Conservation (phyloP, 164 flowering plant genomes). For the Taxillus chinensis region DNA sequence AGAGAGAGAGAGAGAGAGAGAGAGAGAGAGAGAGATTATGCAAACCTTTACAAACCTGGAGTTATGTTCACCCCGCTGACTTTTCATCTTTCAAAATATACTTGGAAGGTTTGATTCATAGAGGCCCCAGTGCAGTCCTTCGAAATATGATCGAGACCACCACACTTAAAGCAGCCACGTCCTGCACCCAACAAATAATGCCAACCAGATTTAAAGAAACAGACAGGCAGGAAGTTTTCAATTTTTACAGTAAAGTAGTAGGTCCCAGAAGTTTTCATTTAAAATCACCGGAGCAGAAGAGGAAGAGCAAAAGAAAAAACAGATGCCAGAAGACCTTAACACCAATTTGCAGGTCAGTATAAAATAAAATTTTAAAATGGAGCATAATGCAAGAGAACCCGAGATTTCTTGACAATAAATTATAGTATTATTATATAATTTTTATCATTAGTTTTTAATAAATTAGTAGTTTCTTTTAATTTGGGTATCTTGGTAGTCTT, state of each 20-base stretch:
- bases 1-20: constrained; percentile 2
- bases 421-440: too few species aligned
- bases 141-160: constrained; percentile 81
- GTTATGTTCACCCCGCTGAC: constrained; percentile 57
- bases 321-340: too few species aligned
- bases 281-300: not conserved
- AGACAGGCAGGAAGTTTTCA: not conserved
- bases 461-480: too few species aligned
- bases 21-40: too few species aligned
- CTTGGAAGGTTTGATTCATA: constrained; percentile 27
- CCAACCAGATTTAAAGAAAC: not conserved
- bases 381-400: too few species aligned
- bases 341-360: too few species aligned
- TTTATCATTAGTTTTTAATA: too few species aligned
- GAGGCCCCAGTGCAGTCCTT: constrained; percentile 60
- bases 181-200: constrained; percentile 23
- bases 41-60: constrained; percentile 29
- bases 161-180: constrained; percentile 88
- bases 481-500: too few species aligned
- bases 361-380: too few species aligned
- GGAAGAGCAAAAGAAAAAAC: not conserved
- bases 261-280: not conserved
- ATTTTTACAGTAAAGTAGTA: not conserved
- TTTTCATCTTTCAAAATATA: constrained; percentile 62
- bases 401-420: too few species aligned